A percentile compares a stretch with the other conserved stretches of the same genome.
Conservation (phyloP, 2,329 filamentous ascomycete genomes). For the Teratosphaeria gauchensis region DNA sequence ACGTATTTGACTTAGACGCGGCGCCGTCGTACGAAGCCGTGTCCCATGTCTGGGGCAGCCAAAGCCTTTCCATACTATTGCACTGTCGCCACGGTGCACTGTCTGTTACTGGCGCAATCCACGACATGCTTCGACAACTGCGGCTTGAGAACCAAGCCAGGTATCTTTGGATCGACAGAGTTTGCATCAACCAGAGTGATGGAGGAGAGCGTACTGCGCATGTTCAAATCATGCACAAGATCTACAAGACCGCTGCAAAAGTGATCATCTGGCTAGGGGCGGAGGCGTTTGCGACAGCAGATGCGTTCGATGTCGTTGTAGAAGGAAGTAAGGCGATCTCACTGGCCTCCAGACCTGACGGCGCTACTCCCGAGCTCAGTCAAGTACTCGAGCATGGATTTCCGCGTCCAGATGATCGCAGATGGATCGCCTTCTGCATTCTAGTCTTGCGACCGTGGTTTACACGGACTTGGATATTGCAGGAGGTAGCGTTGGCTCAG, state of each 20-base stretch:
- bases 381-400: not conserved
- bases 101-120: not conserved
- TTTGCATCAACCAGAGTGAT: not conserved
- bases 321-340: not conserved
- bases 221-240: not conserved
- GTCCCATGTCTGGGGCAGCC: not conserved
- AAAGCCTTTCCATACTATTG: not conserved
- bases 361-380: not conserved
- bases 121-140: not conserved
- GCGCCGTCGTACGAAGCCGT: not conserved
- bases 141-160: not conserved
- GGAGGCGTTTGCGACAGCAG: not conserved
- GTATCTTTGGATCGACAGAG: not conserved
- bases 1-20: not conserved
- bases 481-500: not conserved
- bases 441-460: not conserved
- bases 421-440: not conserved
- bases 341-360: not conserved
- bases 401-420: not conserved
- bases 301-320: not conserved
- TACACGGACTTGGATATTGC: not conserved
- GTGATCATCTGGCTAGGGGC: not conserved
- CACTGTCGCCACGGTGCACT: not conserved
- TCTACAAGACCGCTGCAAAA: not conserved
- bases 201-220: not conserved